Base-by-base conservation (phyloP, 2,329 filamentous ascomycete species). In the Penicillium sp. region DNA sequence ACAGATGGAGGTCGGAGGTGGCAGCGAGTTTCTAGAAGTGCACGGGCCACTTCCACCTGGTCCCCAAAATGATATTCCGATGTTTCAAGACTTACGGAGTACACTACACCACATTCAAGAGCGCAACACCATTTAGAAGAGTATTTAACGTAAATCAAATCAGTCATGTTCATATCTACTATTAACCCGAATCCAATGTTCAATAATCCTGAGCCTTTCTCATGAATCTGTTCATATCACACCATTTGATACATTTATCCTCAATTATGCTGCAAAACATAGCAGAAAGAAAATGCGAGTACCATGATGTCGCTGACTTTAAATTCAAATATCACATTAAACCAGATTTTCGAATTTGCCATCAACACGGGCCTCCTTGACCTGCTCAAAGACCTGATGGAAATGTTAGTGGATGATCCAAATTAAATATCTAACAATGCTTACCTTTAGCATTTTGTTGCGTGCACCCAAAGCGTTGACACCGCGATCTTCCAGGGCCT, bases 361-460 rank as follows among this genome's bases (percentile, higher is more conserved):
- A 23, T 90, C 88, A 33, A 85, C 82, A 71, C 88, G 90, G 65
- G 89, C 89, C 71, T 91, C 89, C 77, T 87, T 91, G 70, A 97
- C 93, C 80, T 97, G 93, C 69, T 97, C 94, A 77, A 97, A 97
- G 56, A 97, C 86, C 86, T 89, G 67, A 13, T n/a, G 10, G 12
- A 40, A 58, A 45, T 35, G 53, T 57, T 65, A 80, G 73, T 40
- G 31, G 31, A 29, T 41, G 13, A 8, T 48, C 25, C 17, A n/a
- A 52, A 33, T 31, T n/a, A 23, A 10, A 37, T 33, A 46, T 38
- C 21, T 17, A 29, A 2, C 37, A n/a, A 15, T 43, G 29, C 77
- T 73, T 68, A 88, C 94, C 86, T 99, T 99, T 60, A 99, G 81
- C 91, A 99, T 95, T 84, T 99, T 99, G 73, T 93, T 89, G 67